A percentile compares a stretch with the other conserved stretches of the same genome.
phyloP scores from a whole-genome alignment of 768 basidiomycete genomes.

The Dioszegia crocea region DNA sequence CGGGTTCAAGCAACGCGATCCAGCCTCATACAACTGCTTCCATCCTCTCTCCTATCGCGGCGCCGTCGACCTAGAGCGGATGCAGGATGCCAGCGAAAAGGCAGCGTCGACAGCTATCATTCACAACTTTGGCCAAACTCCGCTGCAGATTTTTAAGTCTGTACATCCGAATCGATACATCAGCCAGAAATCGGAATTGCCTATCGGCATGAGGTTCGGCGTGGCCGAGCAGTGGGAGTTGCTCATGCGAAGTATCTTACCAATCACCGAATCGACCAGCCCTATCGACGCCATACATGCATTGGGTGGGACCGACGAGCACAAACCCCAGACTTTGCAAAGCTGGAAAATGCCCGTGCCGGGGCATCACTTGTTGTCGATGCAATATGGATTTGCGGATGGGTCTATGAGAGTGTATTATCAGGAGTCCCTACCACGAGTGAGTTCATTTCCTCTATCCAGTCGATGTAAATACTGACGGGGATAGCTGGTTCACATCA shows the following conservation, averaged over 20 bases:
- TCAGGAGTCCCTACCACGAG: slow-evolving; percentile 16
- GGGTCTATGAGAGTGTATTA: slow-evolving; percentile 35
- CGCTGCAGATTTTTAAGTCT: slow-evolving; percentile 70
- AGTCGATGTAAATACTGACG: no score
- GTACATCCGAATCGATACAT: slow-evolving; percentile 71
- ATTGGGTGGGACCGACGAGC: slow-evolving; percentile 12
- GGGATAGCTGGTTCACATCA: slow-evolving; percentile 64
- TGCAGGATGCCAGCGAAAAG: slow-evolving; percentile 77
- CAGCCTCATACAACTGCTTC: slow-evolving; percentile 73
- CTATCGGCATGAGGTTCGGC: slow-evolving; percentile 67
- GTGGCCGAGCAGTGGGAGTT: slow-evolving; percentile 76
- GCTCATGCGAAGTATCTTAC: slow-evolving; percentile 40
- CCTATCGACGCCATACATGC: slow-evolving; percentile 25
- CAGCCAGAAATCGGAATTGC: slow-evolving; percentile 66
- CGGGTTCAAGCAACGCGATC: slow-evolving; percentile 60
- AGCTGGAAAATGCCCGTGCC: slow-evolving; percentile 26
- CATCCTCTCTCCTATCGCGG: slow-evolving; percentile 93
- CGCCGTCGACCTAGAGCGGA: slow-evolving; percentile 80
- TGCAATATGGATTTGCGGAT: slow-evolving; percentile 45
- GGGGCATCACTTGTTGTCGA: slow-evolving; percentile 21
- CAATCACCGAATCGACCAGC: slow-evolving; percentile 31
- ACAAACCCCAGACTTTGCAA: slow-evolving; percentile 22
- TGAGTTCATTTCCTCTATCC: no score
- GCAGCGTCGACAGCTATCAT: slow-evolving; percentile 93
- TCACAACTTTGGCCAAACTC: slow-evolving; percentile 94